Evolutionary conservation across 768 basidiomycete species (phyloP), one percentile per base, ranked within the genome.

Genomic region (Myochromella boudieri): DNA sequence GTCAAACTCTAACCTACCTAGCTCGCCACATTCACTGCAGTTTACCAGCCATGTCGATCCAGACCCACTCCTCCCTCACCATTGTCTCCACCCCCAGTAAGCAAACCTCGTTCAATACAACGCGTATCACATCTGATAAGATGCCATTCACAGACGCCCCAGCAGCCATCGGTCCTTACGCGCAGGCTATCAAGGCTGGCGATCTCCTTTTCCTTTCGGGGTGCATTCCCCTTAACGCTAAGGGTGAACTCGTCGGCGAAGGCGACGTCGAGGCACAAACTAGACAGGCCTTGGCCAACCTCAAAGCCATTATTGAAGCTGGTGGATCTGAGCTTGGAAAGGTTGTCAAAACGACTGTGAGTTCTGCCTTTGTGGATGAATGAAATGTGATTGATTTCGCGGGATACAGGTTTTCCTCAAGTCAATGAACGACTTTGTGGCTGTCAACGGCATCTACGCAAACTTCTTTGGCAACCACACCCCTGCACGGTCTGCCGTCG

Each of bases 401-500:
- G 26, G 33, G 38, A 38, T 44, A 2, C 49, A 94, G 92, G 86
- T 95, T 20, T 98, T 97, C 72, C 68, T 98, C 63, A 92, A 95
- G 66, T 72, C 80, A 52, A 95, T 98, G 91, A 74, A 90, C 55
- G 90, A 99, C 66, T 98, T 98, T 61, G 82, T 61, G 3, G 70
- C 77, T 31, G 82, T 97, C 58, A 97, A 97, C 65, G 78, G 67
- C 12, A 74, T 93, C 52, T 98, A 97, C 64, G 79, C 80, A 27
- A 72, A 80, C 44, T 86, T 90, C 68, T 97, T 98, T 62, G 93
- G 90, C 8, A 76, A 81, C 25, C 90, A 95, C 71, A 94, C 90
- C 67, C 95, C 97, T 37, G 94, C 97, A 3, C 77, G 97, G 51
- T 93, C 93, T 24, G 83, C 88, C 25, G 91, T 99, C 42, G 92